Evolutionary conservation across 2,329 filamentous ascomycete genomes (phyloP).

Genomic region (Aspergillus floridensis): DNA sequence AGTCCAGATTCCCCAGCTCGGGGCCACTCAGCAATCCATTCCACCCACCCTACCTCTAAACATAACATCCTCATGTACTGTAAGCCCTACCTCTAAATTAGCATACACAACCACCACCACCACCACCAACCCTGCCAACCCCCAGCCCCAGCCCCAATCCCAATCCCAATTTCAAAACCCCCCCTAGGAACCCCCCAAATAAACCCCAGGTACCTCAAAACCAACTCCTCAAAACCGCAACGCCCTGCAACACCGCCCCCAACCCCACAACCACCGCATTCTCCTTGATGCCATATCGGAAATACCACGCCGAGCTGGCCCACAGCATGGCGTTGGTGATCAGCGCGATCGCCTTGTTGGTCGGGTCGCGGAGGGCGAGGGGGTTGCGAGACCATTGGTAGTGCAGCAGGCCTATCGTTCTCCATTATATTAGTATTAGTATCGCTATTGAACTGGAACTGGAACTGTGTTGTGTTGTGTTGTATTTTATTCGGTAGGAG

Average conservation of each 20-base stretch:
- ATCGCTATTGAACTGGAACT: too few relatives aligned
- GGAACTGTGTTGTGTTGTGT: not conserved
- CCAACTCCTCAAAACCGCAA: constrained; percentile 15
- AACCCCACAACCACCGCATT: constrained; percentile 21
- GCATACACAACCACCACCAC: too few relatives aligned
- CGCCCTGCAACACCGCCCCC: constrained; percentile 26
- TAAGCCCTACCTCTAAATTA: too few relatives aligned
- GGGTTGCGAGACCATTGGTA: constrained; percentile 14
- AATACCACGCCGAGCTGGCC: constrained; percentile 33
- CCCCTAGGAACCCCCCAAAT: too few relatives aligned
- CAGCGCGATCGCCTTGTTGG: constrained; percentile 30
- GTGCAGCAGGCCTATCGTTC: constrained; percentile 7
- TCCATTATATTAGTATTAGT: too few relatives aligned
- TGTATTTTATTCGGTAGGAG: not conserved
- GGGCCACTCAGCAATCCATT: too few relatives aligned
- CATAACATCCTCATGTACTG: too few relatives aligned
- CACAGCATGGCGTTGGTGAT: constrained; percentile 27
- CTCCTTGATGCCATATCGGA: constrained; percentile 25
- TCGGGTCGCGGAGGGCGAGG: constrained; percentile 23
- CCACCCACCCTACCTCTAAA: too few relatives aligned
- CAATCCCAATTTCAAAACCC: too few relatives aligned
- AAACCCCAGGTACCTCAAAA: not conserved
- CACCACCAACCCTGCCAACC: too few relatives aligned
- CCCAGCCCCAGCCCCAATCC: too few relatives aligned
- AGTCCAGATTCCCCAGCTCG: too few relatives aligned